phyloP scores from a whole-genome alignment of 805 yeast species.

The Pichia insulana region DNA sequence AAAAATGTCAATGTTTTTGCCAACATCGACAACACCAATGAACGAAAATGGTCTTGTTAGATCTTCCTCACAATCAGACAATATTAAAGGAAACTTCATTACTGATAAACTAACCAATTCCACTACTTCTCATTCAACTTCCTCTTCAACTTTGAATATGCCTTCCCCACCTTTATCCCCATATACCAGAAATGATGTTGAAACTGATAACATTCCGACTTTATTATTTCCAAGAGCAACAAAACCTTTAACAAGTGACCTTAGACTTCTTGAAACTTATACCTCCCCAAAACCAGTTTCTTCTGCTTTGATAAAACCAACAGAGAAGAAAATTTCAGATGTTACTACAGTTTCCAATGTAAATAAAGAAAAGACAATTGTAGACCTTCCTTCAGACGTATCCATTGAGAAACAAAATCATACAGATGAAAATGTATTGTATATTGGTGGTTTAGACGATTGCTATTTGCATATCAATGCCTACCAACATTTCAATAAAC shows the following conservation, averaged over 20 bases:
- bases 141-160: conserved; percentile 16
- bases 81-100: background rate
- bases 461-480: conserved; percentile 36
- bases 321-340: background rate
- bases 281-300: background rate
- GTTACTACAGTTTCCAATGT: background rate
- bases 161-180: conserved; percentile 34
- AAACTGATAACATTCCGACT: conserved; percentile 22
- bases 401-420: too few species aligned
- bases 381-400: too few species aligned
- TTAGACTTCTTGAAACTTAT: conserved; percentile 8
- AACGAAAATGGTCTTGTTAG: background rate
- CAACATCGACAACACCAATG: conserved; percentile 8
- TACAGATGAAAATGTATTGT: too few species aligned
- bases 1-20: conserved; percentile 6
- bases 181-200: conserved; percentile 23
- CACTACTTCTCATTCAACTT: background rate
- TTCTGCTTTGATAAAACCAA: background rate
- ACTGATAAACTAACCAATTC: background rate
- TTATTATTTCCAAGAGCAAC: conserved; percentile 22
- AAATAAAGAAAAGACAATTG: background rate
- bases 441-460: conserved; percentile 4
- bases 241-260: conserved; percentile 11
- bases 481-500: conserved; percentile 35
- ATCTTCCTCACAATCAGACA: background rate